Evolutionary conservation across 140 eudicot genomes (phyloP), one percentile per base, ranked within the genome.

Genomic region (Senecio squalidus): DNA sequence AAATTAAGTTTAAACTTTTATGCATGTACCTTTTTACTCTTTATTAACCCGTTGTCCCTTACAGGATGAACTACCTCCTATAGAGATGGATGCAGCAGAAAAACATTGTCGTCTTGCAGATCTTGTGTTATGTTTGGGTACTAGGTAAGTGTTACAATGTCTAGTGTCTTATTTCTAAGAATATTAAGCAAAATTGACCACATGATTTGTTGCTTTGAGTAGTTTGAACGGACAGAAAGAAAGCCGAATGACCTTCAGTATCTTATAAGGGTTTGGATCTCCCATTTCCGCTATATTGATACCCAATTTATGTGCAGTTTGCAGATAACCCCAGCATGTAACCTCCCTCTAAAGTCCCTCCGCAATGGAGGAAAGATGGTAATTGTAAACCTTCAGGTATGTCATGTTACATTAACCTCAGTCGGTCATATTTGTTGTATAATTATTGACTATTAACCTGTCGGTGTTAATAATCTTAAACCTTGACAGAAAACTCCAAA

Each of bases 271-370:
- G 45, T 56, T 9, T 56, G 4, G 62, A 29, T 56, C 49, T 58
- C 16, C 34, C 20, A 3, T n/a, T 58, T 45, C 50, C 3, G n/a
- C 26, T 44, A 17, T 44, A 18, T 11, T 9, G 18, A 34, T 54
- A 61, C 41, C 6, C 17, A 41, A 14, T 20, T 52, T 53, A 23
- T 17, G 6, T 70, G 79, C 80, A 85, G 95, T 68, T 82, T 85
- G 82, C 95, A 85, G 84, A 79, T 85, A 54, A 85, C 86, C 67
- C 95, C 95, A 27, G 95, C 95, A 38, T 85, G 95, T 74, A 72
- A 85, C 64, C 74, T 85, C 45, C 95, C 95, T 30, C 48, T 79
- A 27, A 85, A 71, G 72, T 79, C 66, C 48, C 54, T 79, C 14
- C 95, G 87, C 44, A 72, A 70, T 21, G 84, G 95, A 39, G 95